phyloP scores from a whole-genome alignment of 805 yeast genomes.

The Kuraishia floccosa region DNA sequence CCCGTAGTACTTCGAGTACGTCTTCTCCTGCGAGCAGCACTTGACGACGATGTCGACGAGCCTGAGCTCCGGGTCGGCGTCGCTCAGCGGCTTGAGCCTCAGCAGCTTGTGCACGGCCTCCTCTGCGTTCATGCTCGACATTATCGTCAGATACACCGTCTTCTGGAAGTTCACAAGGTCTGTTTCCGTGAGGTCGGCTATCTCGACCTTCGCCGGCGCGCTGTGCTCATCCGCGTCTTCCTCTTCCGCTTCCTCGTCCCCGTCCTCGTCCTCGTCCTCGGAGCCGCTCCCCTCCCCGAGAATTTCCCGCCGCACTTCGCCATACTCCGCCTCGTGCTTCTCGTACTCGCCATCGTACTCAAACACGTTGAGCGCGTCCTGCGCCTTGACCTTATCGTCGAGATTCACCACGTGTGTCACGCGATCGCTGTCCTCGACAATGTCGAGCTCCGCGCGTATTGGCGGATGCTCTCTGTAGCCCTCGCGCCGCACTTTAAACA shows the following conservation, averaged over 20 bases:
- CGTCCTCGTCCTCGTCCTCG: conserved; percentile 9
- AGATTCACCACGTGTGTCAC: conserved; percentile 43
- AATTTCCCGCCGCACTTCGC: conserved; percentile 27
- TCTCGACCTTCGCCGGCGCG: conserved; percentile 14
- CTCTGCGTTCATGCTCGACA: conserved; percentile 85
- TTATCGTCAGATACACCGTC: conserved; percentile 67
- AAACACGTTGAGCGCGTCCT: conserved; percentile 36
- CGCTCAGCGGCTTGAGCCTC: conserved; percentile 29
- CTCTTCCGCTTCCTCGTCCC: conserved; percentile 12
- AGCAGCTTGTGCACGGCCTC: conserved; percentile 86
- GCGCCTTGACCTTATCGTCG: conserved; percentile 36
- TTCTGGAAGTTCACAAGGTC: conserved; percentile 58
- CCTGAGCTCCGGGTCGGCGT: conserved; percentile 30
- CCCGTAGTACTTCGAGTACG: conserved; percentile 81
- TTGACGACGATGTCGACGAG: conserved; percentile 66
- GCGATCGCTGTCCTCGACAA: conserved; percentile 54
- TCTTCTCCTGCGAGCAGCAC: conserved; percentile 76
- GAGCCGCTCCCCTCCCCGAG: conserved; percentile 21
- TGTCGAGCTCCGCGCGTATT: conserved; percentile 37
- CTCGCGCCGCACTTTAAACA: conserved; percentile 38
- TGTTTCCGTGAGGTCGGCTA: conserved; percentile 61
- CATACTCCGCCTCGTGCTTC: conserved; percentile 36
- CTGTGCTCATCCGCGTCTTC: conserved; percentile 11
- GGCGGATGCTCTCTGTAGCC: conserved; percentile 26
- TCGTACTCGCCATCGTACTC: conserved; percentile 38